phyloP scores from a whole-genome alignment of 1,284 basidiomycete species.

The Malassezia arunalokei region DNA sequence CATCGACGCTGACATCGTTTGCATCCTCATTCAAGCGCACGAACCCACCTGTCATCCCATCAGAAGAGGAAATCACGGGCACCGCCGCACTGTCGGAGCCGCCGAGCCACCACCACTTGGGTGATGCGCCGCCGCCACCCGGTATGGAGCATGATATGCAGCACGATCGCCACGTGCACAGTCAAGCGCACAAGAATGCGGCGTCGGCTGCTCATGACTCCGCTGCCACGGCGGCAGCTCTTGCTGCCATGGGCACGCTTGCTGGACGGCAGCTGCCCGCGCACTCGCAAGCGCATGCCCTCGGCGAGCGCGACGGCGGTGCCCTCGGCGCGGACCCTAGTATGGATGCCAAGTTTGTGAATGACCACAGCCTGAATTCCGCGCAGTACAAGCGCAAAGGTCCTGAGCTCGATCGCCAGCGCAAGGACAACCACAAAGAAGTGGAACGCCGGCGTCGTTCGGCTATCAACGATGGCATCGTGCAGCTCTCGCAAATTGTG shows the following conservation, averaged over 20 bases:
- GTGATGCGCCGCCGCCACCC: constrained; percentile 20
- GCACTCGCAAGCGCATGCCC: constrained; percentile 4
- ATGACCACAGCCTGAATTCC: constrained; percentile 11
- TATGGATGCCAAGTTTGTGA: constrained; percentile 20
- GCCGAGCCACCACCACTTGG: constrained; percentile 1
- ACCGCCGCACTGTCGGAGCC: neutral
- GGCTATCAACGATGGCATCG: constrained; percentile 91
- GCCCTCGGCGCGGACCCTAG: constrained; percentile 13
- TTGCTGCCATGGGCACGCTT: constrained; percentile 31
- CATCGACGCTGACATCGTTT: constrained; percentile 32
- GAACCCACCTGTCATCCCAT: constrained; percentile 4
- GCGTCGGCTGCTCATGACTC: constrained; percentile 21
- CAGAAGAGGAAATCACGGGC: constrained; percentile 11
- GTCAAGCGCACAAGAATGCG: constrained; percentile 5
- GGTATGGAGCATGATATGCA: constrained; percentile 18
- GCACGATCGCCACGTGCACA: constrained; percentile 8
- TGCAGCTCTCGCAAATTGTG: constrained; percentile 74
- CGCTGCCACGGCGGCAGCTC: constrained; percentile 28
- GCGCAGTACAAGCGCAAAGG: constrained; percentile 19
- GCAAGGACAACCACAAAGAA: constrained; percentile 58
- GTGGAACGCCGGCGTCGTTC: constrained; percentile 83
- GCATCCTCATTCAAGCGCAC: constrained; percentile 33
- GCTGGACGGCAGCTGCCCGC: constrained; percentile 19
- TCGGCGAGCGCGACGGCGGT: constrained; percentile 9
- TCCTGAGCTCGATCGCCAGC: constrained; percentile 32